Evolutionary conservation across 805 yeast species (phyloP), one percentile per base, ranked within the genome.

Genomic region (Starmerella gropengiesseri): DNA sequence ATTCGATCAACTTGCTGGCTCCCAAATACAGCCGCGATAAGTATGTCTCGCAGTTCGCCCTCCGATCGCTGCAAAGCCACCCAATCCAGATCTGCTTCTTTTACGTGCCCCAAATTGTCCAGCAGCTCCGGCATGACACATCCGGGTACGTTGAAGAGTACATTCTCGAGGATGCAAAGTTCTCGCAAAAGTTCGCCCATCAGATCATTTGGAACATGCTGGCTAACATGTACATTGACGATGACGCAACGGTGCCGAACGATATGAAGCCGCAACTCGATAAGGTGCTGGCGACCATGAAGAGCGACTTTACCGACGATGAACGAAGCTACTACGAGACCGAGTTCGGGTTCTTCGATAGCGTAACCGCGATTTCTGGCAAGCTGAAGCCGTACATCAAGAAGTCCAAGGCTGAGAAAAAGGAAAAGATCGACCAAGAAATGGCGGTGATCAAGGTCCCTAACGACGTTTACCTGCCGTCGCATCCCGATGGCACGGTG

Each of bases 181-280:
- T 86, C 12, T 79, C 91, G 21, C 93, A 83, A 52, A 67, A 89
- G 48, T 91, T 91, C 68, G 87, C 97, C 0, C 99, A 91, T 61
- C 99, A 91, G 62, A 87, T 91, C 51, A 85, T 91, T 43, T 91
- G 99, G 99, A 91, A 91, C 57, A 85, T 91, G 82, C 63, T 81
- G 55, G 97, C 99, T 1, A 91, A 93, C 58, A 75, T 86, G 48
- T 91, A 74, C 62, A 81, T 79, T 53, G 96, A 83, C 58, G 97
- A 89, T 54, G 95, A 89, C 8, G 78, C 85, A 0, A 68, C 75
- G 0, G 69, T 73, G 7, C 91, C 93, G 4, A 95, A 87, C 62
- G 67, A 73, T 1, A 67, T 89, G 55, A 89, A 89, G 60, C 95
- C 96, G 1, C 69, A 69, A 2, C 67, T 91, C 50, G 96, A 89